Percentiles rank a stretch among this genome's conserved stretches.
phyloP scores from a whole-genome alignment of 2,329 filamentous ascomycete species.

The Stagonosporopsis chrysanthemi region DNA sequence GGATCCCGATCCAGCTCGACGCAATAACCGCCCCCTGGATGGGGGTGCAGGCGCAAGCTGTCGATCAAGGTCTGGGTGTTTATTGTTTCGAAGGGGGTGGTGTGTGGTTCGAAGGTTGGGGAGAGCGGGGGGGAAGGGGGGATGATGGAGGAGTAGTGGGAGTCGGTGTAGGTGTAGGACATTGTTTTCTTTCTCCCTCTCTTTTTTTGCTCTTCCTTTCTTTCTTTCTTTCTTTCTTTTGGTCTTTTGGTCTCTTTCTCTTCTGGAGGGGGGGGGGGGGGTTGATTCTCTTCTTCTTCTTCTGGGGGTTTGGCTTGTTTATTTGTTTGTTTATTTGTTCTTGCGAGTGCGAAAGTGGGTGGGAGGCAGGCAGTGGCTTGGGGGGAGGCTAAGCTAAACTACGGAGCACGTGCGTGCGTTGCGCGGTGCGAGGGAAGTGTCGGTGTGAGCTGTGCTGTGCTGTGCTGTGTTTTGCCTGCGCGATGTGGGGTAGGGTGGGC shows the following conservation, averaged over 20 bases:
- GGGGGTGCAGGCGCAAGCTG: slow-evolving; percentile 52
- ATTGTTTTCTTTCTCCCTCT: not conserved
- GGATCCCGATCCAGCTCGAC: slow-evolving; percentile 58
- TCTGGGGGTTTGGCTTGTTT: no score
- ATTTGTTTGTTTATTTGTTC: no score
- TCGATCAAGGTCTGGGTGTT: slow-evolving; percentile 28
- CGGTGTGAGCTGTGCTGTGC: slow-evolving; percentile 6
- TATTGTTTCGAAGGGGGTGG: slow-evolving; percentile 19
- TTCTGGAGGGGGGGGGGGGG: no score
- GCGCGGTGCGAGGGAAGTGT: slow-evolving; percentile 2
- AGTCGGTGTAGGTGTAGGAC: no score
- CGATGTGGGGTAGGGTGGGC: slow-evolving; percentile 7
- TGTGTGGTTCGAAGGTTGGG: slow-evolving; percentile 3
- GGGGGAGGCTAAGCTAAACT: no score
- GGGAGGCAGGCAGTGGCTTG: not conserved
- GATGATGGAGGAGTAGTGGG: not conserved
- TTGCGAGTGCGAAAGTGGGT: no score
- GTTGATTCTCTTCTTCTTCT: no score
- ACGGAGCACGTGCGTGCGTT: slow-evolving; percentile 5
- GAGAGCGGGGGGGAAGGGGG: slow-evolving; percentile 1
- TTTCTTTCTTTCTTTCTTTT: no score
- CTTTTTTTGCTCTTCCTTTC: no score
- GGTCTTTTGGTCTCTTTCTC: no score
- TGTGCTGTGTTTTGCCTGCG: not conserved
- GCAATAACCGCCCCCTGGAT: slow-evolving; percentile 62